These are phyloP conservation scores for Mortierella sp. DNA, from an alignment of 371 early-diverging fungal genomes.

Conservation along the genomic window DNA sequence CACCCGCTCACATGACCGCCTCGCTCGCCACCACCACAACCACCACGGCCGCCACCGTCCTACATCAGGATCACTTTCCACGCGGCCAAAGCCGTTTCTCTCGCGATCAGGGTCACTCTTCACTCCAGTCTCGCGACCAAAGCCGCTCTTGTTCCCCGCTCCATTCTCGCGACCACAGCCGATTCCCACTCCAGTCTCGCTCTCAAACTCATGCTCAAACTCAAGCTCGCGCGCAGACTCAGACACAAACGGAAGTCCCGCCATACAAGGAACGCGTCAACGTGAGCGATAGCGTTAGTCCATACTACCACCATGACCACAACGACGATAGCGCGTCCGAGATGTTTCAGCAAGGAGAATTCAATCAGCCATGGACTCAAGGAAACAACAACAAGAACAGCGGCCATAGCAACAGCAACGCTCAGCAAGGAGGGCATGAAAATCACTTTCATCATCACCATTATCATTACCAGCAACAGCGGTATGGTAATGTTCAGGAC, in stretches of 20 bases:
- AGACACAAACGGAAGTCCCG: too few relatives aligned
- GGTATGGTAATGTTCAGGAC: not conserved
- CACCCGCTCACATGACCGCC: too few relatives aligned
- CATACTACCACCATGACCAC: not conserved
- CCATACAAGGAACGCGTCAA: not conserved
- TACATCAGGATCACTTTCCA: not conserved
- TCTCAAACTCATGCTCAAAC: not conserved
- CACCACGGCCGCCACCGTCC: not conserved
- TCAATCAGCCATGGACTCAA: not conserved
- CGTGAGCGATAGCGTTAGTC: not conserved
- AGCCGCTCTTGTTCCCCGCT: not conserved
- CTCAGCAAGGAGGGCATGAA: too few relatives aligned
- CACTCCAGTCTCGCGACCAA: not conserved
- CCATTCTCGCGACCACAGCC: too few relatives aligned
- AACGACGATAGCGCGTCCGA: not conserved
- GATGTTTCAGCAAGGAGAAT: not conserved
- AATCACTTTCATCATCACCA: not conserved
- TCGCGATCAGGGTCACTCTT: not conserved
- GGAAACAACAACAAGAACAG: not conserved
- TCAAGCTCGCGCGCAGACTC: not conserved
- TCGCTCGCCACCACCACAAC: too few relatives aligned
- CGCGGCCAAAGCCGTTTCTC: not conserved
- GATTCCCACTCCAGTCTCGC: not conserved
- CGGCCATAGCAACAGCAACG: too few relatives aligned
- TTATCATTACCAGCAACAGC: not conserved